A percentile compares a stretch with the other conserved stretches of the same genome.
Conservation (phyloP, 768 basidiomycete genomes). For the Phaeotremella skinneri region DNA sequence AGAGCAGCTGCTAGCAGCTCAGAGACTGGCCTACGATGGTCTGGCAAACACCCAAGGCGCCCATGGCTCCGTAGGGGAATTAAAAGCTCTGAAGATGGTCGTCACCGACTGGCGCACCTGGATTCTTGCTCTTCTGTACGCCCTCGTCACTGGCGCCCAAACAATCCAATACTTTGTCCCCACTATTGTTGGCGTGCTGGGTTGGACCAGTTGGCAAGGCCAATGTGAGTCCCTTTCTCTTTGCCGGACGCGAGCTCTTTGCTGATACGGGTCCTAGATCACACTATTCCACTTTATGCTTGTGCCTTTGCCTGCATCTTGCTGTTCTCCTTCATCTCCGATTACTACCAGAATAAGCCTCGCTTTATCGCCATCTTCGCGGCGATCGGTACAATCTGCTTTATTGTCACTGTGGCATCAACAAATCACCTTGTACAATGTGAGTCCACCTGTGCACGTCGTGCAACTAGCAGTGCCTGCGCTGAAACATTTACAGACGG, state of each 20-base stretch:
- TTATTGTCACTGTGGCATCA: constrained; percentile 27
- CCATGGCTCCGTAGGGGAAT: background rate
- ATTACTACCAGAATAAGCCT: constrained; percentile 37
- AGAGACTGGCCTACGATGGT: constrained; percentile 35
- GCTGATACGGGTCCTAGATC: too few species aligned
- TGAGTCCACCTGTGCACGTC: background rate
- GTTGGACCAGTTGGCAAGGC: constrained; percentile 6
- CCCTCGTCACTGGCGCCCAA: constrained; percentile 23
- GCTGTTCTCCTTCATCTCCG: constrained; percentile 31
- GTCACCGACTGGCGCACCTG: background rate
- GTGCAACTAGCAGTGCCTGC: too few species aligned
- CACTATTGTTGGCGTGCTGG: constrained; percentile 17
- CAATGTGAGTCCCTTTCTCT: constrained; percentile 2
- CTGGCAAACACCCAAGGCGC: background rate
- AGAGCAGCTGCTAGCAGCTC: constrained; percentile 45
- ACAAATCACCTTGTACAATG: constrained; percentile 28
- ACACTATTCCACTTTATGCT: constrained; percentile 24
- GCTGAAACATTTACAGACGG: constrained; percentile 19
- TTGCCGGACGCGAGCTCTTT: background rate
- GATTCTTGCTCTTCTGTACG: constrained; percentile 17
- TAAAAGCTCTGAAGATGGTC: background rate
- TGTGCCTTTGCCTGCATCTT: constrained; percentile 10
- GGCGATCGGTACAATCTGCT: constrained; percentile 19
- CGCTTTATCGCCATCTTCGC: constrained; percentile 27
- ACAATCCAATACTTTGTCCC: constrained; percentile 32